phyloP scores from a whole-genome alignment of 2,329 filamentous ascomycete genomes.

The Hansfordia pulvinata region DNA sequence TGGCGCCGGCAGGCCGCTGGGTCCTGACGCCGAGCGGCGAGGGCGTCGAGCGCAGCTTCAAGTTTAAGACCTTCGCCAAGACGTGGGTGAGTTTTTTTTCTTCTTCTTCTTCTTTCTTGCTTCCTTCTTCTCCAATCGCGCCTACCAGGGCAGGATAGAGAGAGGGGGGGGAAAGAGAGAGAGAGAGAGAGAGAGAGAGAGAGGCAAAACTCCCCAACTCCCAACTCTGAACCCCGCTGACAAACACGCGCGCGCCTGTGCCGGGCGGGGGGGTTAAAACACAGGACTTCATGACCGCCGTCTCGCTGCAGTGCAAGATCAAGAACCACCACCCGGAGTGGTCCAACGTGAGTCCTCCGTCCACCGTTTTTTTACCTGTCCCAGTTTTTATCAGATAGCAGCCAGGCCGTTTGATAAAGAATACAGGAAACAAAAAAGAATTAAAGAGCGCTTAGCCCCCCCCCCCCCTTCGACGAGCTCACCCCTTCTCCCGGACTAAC shows the following conservation, averaged over 20 bases:
- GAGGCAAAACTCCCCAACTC: too few relatives aligned
- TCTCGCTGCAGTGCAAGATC: conserved; percentile 53
- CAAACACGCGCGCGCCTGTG: too few relatives aligned
- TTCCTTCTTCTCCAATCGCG: conserved; percentile 1
- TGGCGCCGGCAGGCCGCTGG: conserved; percentile 28
- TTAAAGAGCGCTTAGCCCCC: not conserved
- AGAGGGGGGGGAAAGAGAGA: too few relatives aligned
- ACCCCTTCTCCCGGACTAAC: not conserved
- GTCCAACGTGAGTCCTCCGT: conserved; percentile 44
- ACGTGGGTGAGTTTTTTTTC: conserved; percentile 38
- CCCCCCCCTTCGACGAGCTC: not conserved
- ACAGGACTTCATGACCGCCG: conserved; percentile 65
- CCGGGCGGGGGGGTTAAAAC: too few relatives aligned
- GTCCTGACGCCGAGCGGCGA: conserved; percentile 31
- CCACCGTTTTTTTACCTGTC: too few relatives aligned
- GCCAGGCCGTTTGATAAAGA: too few relatives aligned
- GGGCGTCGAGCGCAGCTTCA: conserved; percentile 45
- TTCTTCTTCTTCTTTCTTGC: not conserved
- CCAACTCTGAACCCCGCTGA: too few relatives aligned
- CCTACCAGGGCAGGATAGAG: too few relatives aligned
- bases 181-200: too few relatives aligned
- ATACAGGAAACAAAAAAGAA: too few relatives aligned
- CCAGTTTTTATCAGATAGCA: too few relatives aligned
- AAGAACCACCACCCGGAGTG: conserved; percentile 64
- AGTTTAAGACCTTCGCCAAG: conserved; percentile 52